A percentile compares a stretch with the other conserved stretches of the same genome.
phyloP scores from a whole-genome alignment of 2,329 filamentous ascomycete species.

The Chrysosphaeria jannelii region DNA sequence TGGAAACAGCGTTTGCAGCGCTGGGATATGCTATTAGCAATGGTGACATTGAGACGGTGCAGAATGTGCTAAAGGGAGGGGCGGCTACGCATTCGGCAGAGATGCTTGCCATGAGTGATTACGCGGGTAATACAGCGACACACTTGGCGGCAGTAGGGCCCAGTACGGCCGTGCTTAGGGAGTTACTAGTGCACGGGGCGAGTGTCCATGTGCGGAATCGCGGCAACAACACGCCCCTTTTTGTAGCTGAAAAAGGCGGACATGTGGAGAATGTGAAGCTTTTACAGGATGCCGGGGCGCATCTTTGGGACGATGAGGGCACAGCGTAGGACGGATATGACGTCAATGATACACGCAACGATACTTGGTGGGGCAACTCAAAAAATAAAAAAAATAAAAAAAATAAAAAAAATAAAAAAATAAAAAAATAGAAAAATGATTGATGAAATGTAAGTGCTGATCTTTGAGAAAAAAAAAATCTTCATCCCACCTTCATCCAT shows the following conservation, averaged over 20 bases:
- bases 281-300: conserved; percentile 26
- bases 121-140: conserved; percentile 46
- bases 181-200: conserved; percentile 28
- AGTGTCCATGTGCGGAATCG: conserved; percentile 35
- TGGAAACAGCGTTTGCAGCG: conserved; percentile 36
- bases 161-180: conserved; percentile 21
- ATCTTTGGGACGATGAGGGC: conserved; percentile 21
- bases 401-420: conserved; percentile 1
- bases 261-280: conserved; percentile 21
- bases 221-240: conserved; percentile 34
- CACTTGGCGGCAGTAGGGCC: conserved; percentile 26
- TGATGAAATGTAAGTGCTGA: neutral
- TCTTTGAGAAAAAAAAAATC: neutral
- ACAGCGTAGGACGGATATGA: neutral
- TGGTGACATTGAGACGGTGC: conserved; percentile 33
- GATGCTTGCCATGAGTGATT: conserved; percentile 46
- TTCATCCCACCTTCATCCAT: neutral
- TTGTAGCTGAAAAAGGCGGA: conserved; percentile 26
- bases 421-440: conserved; percentile 1
- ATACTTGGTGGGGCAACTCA: neutral
- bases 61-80: conserved; percentile 35
- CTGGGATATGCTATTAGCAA: conserved; percentile 55
- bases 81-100: conserved; percentile 12
- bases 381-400: conserved; percentile 1
- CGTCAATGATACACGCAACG: neutral